phyloP scores from a whole-genome alignment of 768 basidiomycete species.

The Rhizopogon roseolus region DNA sequence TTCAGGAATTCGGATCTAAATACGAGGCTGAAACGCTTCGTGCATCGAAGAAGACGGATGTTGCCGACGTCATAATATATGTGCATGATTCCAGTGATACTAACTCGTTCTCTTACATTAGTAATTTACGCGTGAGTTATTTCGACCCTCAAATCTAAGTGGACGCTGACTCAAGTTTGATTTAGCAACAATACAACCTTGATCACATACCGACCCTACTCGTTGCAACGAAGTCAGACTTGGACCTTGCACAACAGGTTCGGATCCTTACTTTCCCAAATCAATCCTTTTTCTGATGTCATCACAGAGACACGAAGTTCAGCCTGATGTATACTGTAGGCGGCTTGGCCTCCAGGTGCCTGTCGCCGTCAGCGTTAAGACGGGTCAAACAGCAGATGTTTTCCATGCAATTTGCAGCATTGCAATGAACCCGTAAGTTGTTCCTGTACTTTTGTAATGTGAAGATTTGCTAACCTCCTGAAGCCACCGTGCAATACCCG shows the following conservation, averaged over 20 bases:
- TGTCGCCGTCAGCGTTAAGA: conserved; percentile 88
- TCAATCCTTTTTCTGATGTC: conserved; percentile 1
- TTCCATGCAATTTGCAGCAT: conserved; percentile 83
- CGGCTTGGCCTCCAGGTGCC: conserved; percentile 88
- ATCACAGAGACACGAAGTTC: conserved; percentile 88
- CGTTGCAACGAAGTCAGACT: conserved; percentile 98
- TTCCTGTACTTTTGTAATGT: conserved; percentile 3
- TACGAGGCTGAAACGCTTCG: conserved; percentile 90
- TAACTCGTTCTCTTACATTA: conserved; percentile 98
- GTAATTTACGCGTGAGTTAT: conserved; percentile 78
- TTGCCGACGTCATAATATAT: conserved; percentile 92
- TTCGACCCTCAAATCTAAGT: background rate
- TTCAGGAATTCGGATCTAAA: conserved; percentile 96
- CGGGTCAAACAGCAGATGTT: conserved; percentile 79
- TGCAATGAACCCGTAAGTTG: conserved; percentile 81
- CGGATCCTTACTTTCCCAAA: conserved; percentile 13
- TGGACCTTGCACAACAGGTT: conserved; percentile 94
- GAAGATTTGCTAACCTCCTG: conserved; percentile 11
- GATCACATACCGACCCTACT: conserved; percentile 95
- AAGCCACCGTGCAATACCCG: conserved; percentile 68
- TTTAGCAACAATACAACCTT: conserved; percentile 92
- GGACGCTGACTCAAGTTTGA: conserved; percentile 14
- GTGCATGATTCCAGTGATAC: conserved; percentile 98
- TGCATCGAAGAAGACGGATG: conserved; percentile 85
- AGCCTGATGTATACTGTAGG: conserved; percentile 95